Conservation (phyloP, 2,329 filamentous ascomycete genomes). For the Talaromyces verruculosus region DNA sequence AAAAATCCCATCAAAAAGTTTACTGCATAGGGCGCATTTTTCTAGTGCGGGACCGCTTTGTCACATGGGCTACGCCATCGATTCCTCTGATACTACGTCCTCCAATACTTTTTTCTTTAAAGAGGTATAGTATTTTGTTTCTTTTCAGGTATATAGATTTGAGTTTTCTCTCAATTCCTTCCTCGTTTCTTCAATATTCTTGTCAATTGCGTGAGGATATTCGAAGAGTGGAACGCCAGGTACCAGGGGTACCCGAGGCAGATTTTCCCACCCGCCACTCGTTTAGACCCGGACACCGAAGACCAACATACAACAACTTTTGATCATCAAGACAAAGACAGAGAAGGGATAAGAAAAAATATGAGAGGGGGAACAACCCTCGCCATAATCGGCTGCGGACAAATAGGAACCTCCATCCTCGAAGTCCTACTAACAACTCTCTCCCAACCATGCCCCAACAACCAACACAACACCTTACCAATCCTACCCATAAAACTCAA, state of each 20-base stretch:
- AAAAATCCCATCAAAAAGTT: slow-evolving; percentile 6
- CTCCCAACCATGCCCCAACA: slow-evolving; percentile 18
- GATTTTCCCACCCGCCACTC: background rate
- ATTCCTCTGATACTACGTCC: slow-evolving; percentile 1
- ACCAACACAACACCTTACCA: slow-evolving; percentile 15
- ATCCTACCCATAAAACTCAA: slow-evolving; percentile 18
- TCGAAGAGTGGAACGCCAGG: background rate
- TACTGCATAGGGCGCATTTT: background rate
- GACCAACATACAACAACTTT: background rate
- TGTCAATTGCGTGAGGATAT: background rate
- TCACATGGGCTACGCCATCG: slow-evolving; percentile 10
- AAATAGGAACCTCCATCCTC: slow-evolving; percentile 19
- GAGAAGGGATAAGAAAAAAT: background rate
- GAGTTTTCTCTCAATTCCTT: background rate
- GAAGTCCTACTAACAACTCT: slow-evolving; percentile 16
- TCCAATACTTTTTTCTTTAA: background rate
- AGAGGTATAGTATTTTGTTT: background rate
- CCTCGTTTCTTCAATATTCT: background rate
- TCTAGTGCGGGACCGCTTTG: background rate
- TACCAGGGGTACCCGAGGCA: background rate
- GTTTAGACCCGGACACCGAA: background rate
- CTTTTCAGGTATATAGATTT: background rate
- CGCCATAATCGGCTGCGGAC: slow-evolving; percentile 18
- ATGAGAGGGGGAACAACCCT: slow-evolving; percentile 19
- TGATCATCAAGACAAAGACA: background rate